phyloP scores from a whole-genome alignment of 73 alveolate genomes.

The Uronychia binucleata region DNA sequence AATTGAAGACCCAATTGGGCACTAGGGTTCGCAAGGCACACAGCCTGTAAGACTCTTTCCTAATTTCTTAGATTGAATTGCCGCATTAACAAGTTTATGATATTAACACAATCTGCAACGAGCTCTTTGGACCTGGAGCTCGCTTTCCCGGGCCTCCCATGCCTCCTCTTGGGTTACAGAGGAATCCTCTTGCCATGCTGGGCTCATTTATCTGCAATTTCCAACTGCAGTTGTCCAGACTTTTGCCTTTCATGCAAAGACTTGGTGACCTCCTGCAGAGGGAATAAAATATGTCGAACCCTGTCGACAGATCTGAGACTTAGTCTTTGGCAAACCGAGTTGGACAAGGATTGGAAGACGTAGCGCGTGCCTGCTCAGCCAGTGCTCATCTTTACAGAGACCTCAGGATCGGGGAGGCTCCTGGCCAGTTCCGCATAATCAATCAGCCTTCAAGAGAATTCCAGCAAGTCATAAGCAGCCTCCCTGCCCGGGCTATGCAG shows the following conservation, averaged over 20 bases:
- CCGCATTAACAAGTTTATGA: slow-evolving; percentile 45
- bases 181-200: slow-evolving; percentile 22
- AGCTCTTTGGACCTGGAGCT: slow-evolving; percentile 38
- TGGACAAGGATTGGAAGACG: slow-evolving; percentile 49
- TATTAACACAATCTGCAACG: slow-evolving; percentile 22
- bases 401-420: slow-evolving; percentile 13
- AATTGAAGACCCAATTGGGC: neutral
- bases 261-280: slow-evolving; percentile 56
- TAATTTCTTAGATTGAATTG: neutral
- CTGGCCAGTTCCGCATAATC: slow-evolving; percentile 7
- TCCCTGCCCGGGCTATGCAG: neutral
- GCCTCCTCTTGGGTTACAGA: slow-evolving; percentile 39
- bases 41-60: neutral
- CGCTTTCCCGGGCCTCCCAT: slow-evolving; percentile 60
- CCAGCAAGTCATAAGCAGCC: neutral
- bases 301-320: slow-evolving; percentile 46
- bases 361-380: slow-evolving; percentile 34
- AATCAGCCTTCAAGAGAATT: slow-evolving; percentile 1
- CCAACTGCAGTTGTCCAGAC: slow-evolving; percentile 8
- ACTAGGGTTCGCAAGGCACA: neutral
- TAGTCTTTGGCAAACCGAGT: slow-evolving; percentile 23
- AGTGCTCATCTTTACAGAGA: slow-evolving; percentile 49
- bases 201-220: slow-evolving; percentile 42
- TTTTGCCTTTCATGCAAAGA: slow-evolving; percentile 41
- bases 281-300: slow-evolving; percentile 34